Evolutionary conservation across 73 alveolate species (phyloP), one percentile per base, ranked within the genome.

Genomic region (Stentor coeruleus): DNA sequence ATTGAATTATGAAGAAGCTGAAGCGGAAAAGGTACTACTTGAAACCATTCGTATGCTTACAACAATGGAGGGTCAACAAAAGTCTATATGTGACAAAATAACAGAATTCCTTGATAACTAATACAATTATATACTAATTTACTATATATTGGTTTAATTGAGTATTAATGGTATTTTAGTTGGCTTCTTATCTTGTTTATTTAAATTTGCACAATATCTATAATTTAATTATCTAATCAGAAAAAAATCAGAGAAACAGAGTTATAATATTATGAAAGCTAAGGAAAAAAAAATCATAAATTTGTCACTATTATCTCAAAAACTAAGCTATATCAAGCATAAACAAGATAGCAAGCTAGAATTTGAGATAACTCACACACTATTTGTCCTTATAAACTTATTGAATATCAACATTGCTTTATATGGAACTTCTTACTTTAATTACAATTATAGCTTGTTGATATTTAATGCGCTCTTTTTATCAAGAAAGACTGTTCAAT

Each of bases 341-440:
- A 66, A 33, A 33, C n/a, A 20, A 15, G 79, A 66, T 40, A 14
- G 26, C 20, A 66, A 66, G 37, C 37, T 66, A 15, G 20, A 66
- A 20, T 66, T 66, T 66, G 79, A 66, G 79, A 20, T 66, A 2
- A 15, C 11, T 20, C 14, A 31, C 79, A 66, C 42, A 0, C n/a
- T 66, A 37, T 20, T 66, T 20, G 14, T 66, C 36, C 37, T 66
- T 31, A 33, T 66, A 11, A 20, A 33, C 33, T 11, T 66, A 15
- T 11, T 66, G 79, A 66, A 66, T 40, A 66, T 66, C 36, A 66
- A 66, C 37, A 66, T 66, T 26, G 36, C 79, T 26, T 40, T 66
- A 33, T 66, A 26, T 66, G 39, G 79, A 15, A 66, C 79, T 31
- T 66, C 79, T 2, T 66, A 66, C 37, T 66, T 20, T 31, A 66